Evolutionary conservation across 192 early-diverging fungal species (phyloP), one percentile per base, ranked within the genome.

Genomic region (Dissophora globulifera): DNA sequence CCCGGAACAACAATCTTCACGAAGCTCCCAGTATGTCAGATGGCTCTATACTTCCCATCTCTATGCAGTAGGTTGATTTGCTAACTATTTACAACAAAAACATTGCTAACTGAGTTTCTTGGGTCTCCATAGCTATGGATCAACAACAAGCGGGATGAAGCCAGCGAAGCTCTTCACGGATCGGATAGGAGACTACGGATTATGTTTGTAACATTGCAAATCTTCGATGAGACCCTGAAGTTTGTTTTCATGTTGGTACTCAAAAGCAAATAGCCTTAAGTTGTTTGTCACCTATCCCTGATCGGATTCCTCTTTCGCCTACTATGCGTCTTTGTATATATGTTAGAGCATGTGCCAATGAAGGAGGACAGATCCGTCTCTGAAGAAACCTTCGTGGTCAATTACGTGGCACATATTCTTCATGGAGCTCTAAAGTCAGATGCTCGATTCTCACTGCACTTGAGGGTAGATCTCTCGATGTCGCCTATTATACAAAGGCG

Each of bases 131-230:
- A 55, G 32, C 35, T 33, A n/a, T 38, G 52, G 52, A 55, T 22
- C 12, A 55, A 30, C 43, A 17, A 45, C 43, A 17, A n/a, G 43
- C 6, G 17, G 43, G 43, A 45, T 4, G 16, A 45, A 45, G 43
- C 43, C 43, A 45, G 43, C 43, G 43, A 45, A 45, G 43, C 43
- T 17, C 43, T 45, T 4, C 43, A n/a, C 43, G 43, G 17, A 45
- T 48, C 47, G 42, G 57, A 59, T 19, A 47, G 33, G 41, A 17
- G 55, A 54, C 4, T 17, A 46, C 40, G 64, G n/a, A 67, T 27
- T 25, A 67, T 57, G 53, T 50, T 67, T 20, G 64, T 57, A 49
- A 56, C 64, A n/a, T 38, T 67, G 64, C 57, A 67, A 29, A 54
- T 65, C 13, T 38, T 56, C n/a, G 33, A 35, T 40, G 53, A 20